Base-by-base conservation (phyloP, 768 basidiomycete genomes). In the Suillus bovinus region DNA sequence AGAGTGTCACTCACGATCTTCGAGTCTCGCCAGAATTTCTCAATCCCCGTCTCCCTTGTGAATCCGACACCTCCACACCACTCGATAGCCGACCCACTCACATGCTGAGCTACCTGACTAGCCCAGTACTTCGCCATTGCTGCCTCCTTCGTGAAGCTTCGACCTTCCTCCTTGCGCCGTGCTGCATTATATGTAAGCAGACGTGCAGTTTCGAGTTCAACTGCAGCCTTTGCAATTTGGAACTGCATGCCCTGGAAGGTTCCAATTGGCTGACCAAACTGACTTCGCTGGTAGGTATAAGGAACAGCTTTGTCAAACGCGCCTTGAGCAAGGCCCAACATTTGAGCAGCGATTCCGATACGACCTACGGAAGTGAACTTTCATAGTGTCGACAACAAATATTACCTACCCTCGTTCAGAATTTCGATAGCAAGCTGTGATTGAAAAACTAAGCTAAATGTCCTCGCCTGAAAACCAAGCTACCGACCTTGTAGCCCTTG, bases 111-210 rank as follows among this genome's bases (percentile, higher is more conserved):
- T 7, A 99, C 86, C 24, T 90, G 84, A 63, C 93, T 94, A 27
- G 90, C 84, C 82, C 88, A 93, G 71, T 91, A 96, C 76, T 99
- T 99, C 56, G 97, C 97, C 93, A 98, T 97, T 2, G 97, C 97
- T 13, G 97, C 96, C 77, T 98, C 93, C 76, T 92, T 93, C 33
- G 89, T 87, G 76, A 99, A 99, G 31, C 78, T 70, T 70, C 81
- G 80, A 10, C 94, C 94, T 73, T 95, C 91, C 74, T 97, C 96
- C 82, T 96, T 96, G 59, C 93, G 83, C 34, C 96, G 82, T 44
- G 97, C 96, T 24, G 96, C 96, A 69, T 98, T 99, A 79, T 99
- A 99, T 8, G 95, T 96, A 66, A 99, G 75, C 53, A 99, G 79
- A 22, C 94, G 86, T 33, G 94, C 96, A 3, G 86, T 83, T 77